These are phyloP conservation scores for Sporopachydermia quercuum DNA, from an alignment of 805 yeast genomes.

Conservation along the genomic window DNA sequence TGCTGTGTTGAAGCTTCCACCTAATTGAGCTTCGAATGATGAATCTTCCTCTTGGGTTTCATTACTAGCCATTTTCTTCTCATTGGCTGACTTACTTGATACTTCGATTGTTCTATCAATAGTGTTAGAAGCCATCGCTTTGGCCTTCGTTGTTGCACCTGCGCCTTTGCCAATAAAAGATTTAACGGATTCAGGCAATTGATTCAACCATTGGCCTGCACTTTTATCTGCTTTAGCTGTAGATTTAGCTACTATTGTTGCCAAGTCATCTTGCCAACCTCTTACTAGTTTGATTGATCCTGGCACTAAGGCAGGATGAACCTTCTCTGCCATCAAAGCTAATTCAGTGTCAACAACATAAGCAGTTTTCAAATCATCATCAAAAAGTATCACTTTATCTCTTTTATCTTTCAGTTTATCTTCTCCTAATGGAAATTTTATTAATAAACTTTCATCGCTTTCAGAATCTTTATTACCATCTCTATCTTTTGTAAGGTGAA, in stretches of 20 bases:
- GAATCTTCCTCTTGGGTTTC: neutral
- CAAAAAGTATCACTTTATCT: neutral
- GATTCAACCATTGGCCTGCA: neutral
- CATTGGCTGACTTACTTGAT: no score
- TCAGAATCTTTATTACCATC: conserved; percentile 4
- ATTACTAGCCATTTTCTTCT: no score
- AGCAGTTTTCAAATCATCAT: neutral
- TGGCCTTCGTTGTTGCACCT: neutral
- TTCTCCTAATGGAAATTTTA: neutral
- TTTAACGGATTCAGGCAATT: neutral
- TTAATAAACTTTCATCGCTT: conserved; percentile 6
- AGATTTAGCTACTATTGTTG: neutral
- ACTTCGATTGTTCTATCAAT: neutral
- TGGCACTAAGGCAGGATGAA: neutral
- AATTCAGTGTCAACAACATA: neutral
- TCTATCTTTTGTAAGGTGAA: conserved; percentile 22
- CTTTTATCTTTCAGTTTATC: neutral
- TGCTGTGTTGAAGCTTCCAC: neutral
- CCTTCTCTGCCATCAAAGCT: neutral
- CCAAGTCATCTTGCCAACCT: conserved; percentile 1
- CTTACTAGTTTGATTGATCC: neutral
- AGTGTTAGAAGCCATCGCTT: neutral
- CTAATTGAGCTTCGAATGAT: neutral
- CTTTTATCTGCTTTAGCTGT: neutral
- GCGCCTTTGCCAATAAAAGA: neutral